Evolutionary conservation across 495 filamentous ascomycete genomes (phyloP), one percentile per base, ranked within the genome.

Genomic region (Penicillium waksmanii): DNA sequence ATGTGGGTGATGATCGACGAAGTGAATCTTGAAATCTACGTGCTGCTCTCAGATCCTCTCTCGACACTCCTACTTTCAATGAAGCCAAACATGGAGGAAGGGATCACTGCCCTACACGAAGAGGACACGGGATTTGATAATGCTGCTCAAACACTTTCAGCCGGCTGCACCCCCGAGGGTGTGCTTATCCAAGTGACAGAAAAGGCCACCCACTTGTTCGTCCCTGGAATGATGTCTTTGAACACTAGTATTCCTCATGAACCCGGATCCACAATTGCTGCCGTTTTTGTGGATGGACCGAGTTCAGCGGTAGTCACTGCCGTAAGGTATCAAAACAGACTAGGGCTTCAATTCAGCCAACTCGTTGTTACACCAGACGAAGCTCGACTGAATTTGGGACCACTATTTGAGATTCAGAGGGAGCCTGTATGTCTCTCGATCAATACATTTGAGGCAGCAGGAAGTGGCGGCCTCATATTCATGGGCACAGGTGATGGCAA

Each of bases 161-260:
- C 81, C 34, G 75, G 75, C 10, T 71, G 66, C 40, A 76, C 79
- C 23, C 43, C 66, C 55, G 53, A 62, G 35, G 71, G 75, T 51
- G 65, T 61, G 25, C 59, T 85, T 17, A 69, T 89, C 10, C 88
- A 90, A 62, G 68, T 89, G 18, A 88, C 87, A 3, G 67, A 75
- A n/a, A 68, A 68, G 18, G 77, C 71, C 33, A 75, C 84, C 5
- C 75, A 78, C 11, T 55, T 84, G 15, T 73, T 72, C 25, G 56
- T 64, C 10, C 65, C 65, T 19, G 50, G 53, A 17, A 66, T 67
- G 18, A n/a, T 58, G 2, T 35, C 51, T 21, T 52, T 55, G n/a
- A 69, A 61, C 52, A 60, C 52, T 46, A 57, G 38, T 11, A 55
- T 67, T 33, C 53, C 64, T 11, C 66, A 72, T 51, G 52, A 51